Percentiles rank a stretch among this genome's conserved stretches.
Evolutionary conservation across 371 early-diverging fungal genomes (phyloP).

Genomic region (Syncephalis plumigaleata): DNA sequence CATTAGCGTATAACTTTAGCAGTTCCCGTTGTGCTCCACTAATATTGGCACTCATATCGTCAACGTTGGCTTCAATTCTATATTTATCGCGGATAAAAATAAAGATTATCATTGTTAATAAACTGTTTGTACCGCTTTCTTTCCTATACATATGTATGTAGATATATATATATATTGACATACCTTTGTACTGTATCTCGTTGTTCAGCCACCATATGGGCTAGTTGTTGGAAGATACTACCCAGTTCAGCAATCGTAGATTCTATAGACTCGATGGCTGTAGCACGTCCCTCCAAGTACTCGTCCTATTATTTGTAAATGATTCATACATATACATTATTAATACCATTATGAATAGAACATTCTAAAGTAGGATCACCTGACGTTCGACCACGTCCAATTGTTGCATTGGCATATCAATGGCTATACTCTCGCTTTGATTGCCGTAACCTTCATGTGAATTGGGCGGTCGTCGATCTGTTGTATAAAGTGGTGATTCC

Average conservation of each 20-base stretch:
- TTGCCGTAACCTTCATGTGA: slow-evolving; percentile 1
- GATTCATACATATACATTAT: background rate
- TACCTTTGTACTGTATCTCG: slow-evolving; percentile 83
- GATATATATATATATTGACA: background rate
- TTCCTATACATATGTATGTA: background rate
- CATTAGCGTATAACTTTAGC: slow-evolving; percentile 70
- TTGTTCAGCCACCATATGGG: slow-evolving; percentile 87
- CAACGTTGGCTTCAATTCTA: slow-evolving; percentile 89
- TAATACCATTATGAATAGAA: background rate
- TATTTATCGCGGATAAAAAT: no score
- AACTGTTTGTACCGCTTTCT: background rate
- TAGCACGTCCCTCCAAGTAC: slow-evolving; percentile 67
- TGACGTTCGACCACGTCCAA: slow-evolving; percentile 17
- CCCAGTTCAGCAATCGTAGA: slow-evolving; percentile 95
- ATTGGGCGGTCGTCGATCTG: slow-evolving; percentile 10
- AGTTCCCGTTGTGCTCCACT: slow-evolving; percentile 81
- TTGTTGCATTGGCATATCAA: slow-evolving; percentile 16
- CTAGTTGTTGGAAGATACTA: slow-evolving; percentile 84
- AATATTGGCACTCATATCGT: slow-evolving; percentile 83
- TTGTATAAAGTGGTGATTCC: slow-evolving; percentile 14
- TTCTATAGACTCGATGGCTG: slow-evolving; percentile 90
- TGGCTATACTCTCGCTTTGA: slow-evolving; percentile 15
- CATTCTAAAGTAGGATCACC: background rate
- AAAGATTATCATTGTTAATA: background rate
- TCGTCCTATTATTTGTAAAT: slow-evolving; percentile 11